Evolutionary conservation across 129 eudicot species (phyloP), one percentile per base, ranked within the genome.

Genomic region (Saposhnikovia divaricata): DNA sequence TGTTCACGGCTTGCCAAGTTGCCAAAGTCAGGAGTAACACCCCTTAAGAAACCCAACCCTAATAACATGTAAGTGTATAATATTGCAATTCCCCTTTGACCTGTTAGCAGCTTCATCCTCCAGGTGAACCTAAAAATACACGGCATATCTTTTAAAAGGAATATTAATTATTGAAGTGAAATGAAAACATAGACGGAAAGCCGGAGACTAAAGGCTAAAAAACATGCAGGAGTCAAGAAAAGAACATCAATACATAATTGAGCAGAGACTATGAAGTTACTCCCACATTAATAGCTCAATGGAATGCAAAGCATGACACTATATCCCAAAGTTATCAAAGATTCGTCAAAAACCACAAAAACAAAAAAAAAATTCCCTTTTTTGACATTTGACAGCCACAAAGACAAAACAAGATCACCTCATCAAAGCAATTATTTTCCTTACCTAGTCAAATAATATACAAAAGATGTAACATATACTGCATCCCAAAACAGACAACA

Each of bases 31-130:
- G 97, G 98, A 72, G 98, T 90, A 72, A 89, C 96, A 80, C 82
- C 84, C 85, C 98, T 92, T 71, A 95, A 81, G 78, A 95, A 92
- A 72, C 98, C 98, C 82, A 95, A 84, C 34, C 98, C 98, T 71
- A 95, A 84, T 57, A 95, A 80, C 98, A 94, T 94, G 77, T 95
- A 95, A 73, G 98, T 89, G 80, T 95, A 95, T 75, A 95, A 85
- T 68, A 95, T 88, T 75, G 90, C 90, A 77, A 95, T 97, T 78
- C 98, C 98, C 75, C 98, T 88, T 55, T 85, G 88, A 45, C 98
- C 98, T 80, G 97, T 95, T 77, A 95, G 79, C 82, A 89, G 74
- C 88, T 92, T 92, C 98, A 95, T 95, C 84, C 98, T 95, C 97
- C 97, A 95, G 4, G 98, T 92, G 94, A 95, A 95, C 98, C 98